Conservation (phyloP, 2,329 filamentous ascomycete species). For the Tolypocladium paradoxum region DNA sequence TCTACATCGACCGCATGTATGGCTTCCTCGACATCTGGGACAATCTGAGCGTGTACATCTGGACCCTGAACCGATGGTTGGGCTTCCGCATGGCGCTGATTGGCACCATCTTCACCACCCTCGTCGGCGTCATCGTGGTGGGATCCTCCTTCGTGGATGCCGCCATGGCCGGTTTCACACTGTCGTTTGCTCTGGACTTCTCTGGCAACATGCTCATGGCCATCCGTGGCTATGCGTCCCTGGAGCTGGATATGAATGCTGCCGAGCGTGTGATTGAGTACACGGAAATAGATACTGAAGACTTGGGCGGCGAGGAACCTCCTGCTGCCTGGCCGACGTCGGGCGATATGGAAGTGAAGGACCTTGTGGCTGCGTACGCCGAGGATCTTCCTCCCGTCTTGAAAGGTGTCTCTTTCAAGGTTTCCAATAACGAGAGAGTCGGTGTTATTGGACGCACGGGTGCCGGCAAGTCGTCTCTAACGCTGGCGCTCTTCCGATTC, state of each 20-base stretch:
- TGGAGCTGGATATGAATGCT: conserved; percentile 72
- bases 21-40: conserved; percentile 56
- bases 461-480: conserved; percentile 67
- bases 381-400: conserved; percentile 60
- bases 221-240: conserved; percentile 55
- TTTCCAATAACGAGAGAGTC: conserved; percentile 57
- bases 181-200: conserved; percentile 65
- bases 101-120: conserved; percentile 56
- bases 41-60: conserved; percentile 55
- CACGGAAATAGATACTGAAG: conserved; percentile 55
- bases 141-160: conserved; percentile 51
- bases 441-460: conserved; percentile 73
- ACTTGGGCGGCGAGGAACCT: conserved; percentile 47
- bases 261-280: conserved; percentile 70
- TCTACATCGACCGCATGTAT: conserved; percentile 62
- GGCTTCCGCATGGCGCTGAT: conserved; percentile 60
- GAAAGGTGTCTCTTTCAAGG: conserved; percentile 55
- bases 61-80: conserved; percentile 70
- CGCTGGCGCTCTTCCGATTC: conserved; percentile 68
- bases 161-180: conserved; percentile 62
- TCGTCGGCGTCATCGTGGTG: conserved; percentile 56
- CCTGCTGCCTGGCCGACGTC: conserved; percentile 67
- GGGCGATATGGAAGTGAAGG: conserved; percentile 60
- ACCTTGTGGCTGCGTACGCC: conserved; percentile 64
- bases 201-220: conserved; percentile 52